Evolutionary conservation across 2,329 filamentous ascomycete genomes (phyloP).

Genomic region (Orbilia oligospora): DNA sequence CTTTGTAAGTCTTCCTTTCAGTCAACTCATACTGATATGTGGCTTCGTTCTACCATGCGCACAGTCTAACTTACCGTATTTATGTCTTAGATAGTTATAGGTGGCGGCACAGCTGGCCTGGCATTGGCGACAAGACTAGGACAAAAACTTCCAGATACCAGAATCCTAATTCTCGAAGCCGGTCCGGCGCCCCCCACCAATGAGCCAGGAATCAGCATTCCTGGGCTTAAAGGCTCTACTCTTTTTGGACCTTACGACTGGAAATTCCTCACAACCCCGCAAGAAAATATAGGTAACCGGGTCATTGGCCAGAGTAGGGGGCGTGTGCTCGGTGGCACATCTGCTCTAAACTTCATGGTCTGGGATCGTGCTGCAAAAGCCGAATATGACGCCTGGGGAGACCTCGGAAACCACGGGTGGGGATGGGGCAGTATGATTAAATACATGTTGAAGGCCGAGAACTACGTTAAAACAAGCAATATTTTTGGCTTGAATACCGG

Average conservation of each 20-base stretch:
- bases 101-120: conserved; percentile 58
- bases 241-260: conserved; percentile 64
- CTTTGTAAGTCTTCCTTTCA: conserved; percentile 39
- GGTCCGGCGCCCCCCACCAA: conserved; percentile 42
- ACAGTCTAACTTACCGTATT: not conserved
- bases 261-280: conserved; percentile 67
- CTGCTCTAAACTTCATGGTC: conserved; percentile 69
- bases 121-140: conserved; percentile 55
- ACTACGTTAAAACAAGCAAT: conserved; percentile 53
- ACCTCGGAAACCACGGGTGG: conserved; percentile 69
- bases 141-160: conserved; percentile 48
- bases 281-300: conserved; percentile 68
- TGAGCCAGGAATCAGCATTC: conserved; percentile 57
- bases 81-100: conserved; percentile 43
- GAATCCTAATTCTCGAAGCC: conserved; percentile 52
- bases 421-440: conserved; percentile 67
- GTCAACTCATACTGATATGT: not conserved
- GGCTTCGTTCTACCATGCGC: not conserved
- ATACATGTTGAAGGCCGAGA: conserved; percentile 58
- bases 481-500: conserved; percentile 50
- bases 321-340: conserved; percentile 68
- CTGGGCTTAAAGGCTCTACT: conserved; percentile 56
- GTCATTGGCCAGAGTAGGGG: conserved; percentile 64
- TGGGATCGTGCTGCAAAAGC: conserved; percentile 69
- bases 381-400: conserved; percentile 69